phyloP scores from a whole-genome alignment of 2,329 filamentous ascomycete species.

The Pseudonectria buxi region DNA sequence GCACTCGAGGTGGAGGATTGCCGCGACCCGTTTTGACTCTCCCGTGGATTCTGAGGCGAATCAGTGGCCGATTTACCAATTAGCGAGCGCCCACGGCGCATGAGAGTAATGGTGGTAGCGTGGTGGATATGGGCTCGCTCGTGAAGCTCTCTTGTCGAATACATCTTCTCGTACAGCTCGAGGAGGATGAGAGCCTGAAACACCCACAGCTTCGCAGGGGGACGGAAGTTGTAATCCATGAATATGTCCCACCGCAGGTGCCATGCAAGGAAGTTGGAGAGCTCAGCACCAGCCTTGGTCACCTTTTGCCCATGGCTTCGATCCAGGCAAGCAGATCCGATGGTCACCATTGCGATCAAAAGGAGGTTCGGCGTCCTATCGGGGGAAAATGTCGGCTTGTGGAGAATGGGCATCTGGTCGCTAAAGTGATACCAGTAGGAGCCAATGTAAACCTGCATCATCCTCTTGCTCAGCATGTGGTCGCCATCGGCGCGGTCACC shows the following conservation, averaged over 20 bases:
- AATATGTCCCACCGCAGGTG: conserved; percentile 96
- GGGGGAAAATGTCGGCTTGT: conserved; percentile 87
- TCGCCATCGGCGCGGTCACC: conserved; percentile 63
- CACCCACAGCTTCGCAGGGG: conserved; percentile 90
- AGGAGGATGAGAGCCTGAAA: conserved; percentile 86
- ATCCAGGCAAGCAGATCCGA: conserved; percentile 85
- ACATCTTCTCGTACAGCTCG: conserved; percentile 97
- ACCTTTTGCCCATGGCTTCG: conserved; percentile 68
- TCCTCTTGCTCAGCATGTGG: conserved; percentile 72
- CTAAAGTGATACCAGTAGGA: conserved; percentile 96
- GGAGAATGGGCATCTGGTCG: conserved; percentile 86
- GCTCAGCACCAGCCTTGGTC: conserved; percentile 68
- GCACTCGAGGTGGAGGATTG: conserved; percentile 56
- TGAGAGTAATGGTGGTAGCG: conserved; percentile 87
- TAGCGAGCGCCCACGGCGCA: conserved; percentile 86
- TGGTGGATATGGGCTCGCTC: conserved; percentile 96
- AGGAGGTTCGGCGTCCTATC: conserved; percentile 81
- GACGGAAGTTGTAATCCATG: conserved; percentile 80
- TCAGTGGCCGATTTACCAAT: conserved; percentile 81
- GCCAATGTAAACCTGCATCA: conserved; percentile 92
- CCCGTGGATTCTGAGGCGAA: conserved; percentile 69
- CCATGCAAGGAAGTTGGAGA: conserved; percentile 87
- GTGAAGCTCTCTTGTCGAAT: conserved; percentile 82
- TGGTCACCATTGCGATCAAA: conserved; percentile 81
- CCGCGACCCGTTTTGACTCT: conserved; percentile 48